Evolutionary conservation across 176 grass and related monocot species (phyloP).

Genomic region (Carex cristatella): DNA sequence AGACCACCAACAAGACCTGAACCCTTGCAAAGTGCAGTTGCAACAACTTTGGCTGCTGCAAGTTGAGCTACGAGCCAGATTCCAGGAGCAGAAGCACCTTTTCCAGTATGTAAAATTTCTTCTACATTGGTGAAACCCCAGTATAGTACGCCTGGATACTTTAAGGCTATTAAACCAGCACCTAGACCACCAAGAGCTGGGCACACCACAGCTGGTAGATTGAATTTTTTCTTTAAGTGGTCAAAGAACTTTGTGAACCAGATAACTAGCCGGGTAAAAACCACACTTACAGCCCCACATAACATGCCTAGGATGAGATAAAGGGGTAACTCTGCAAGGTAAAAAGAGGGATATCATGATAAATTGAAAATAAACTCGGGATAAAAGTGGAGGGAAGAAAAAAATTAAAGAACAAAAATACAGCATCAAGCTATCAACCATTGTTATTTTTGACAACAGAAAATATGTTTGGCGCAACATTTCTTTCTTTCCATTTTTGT

Average conservation of each 20-base stretch:
- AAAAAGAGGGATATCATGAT: neutral
- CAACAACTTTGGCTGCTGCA: slow-evolving; percentile 86
- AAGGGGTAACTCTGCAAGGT: slow-evolving; percentile 74
- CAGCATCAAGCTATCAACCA: no score
- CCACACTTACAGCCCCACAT: slow-evolving; percentile 86
- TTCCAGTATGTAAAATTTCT: slow-evolving; percentile 90
- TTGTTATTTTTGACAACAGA: neutral
- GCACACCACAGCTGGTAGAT: slow-evolving; percentile 86
- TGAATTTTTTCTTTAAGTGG: slow-evolving; percentile 70
- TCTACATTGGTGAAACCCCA: slow-evolving; percentile 99
- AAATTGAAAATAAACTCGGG: neutral
- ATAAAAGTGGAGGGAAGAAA: neutral
- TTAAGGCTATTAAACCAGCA: slow-evolving; percentile 92
- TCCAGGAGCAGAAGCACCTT: slow-evolving; percentile 94
- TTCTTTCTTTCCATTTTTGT: neutral
- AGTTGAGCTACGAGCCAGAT: slow-evolving; percentile 95
- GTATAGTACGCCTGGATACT: slow-evolving; percentile 89
- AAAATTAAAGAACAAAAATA: neutral
- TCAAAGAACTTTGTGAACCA: slow-evolving; percentile 93
- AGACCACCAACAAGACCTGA: slow-evolving; percentile 96
- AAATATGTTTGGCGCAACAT: neutral
- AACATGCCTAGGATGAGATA: slow-evolving; percentile 97
- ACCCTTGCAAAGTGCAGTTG: slow-evolving; percentile 96
- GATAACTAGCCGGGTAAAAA: slow-evolving; percentile 74
- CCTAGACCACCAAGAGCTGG: slow-evolving; percentile 93